These are phyloP conservation scores for Lyophyllum semitale DNA, from an alignment of 768 basidiomycete species.

Conservation along the genomic window DNA sequence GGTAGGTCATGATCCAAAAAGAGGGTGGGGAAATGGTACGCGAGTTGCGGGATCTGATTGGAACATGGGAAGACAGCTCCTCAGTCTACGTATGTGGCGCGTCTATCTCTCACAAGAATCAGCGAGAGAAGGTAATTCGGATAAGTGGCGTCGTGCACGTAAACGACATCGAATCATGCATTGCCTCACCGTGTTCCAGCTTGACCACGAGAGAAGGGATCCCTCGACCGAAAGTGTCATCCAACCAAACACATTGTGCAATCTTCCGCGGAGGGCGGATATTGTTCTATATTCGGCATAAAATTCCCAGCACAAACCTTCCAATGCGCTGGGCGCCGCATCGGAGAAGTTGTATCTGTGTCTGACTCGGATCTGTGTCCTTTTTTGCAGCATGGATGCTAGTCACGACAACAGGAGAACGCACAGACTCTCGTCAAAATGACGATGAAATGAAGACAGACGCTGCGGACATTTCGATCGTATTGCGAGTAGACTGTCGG, in stretches of 20 bases:
- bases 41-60: constrained; percentile 28
- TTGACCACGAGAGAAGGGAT: constrained; percentile 25
- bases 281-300: constrained; percentile 36
- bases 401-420: constrained; percentile 6
- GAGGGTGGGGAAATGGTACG: constrained; percentile 19
- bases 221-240: constrained; percentile 35
- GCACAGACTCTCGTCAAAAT: background rate
- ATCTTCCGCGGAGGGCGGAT: constrained; percentile 51
- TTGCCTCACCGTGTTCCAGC: constrained; percentile 28
- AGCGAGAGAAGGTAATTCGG: constrained; percentile 32
- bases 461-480: background rate
- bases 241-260: constrained; percentile 36
- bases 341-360: constrained; percentile 36
- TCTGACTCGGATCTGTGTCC: constrained; percentile 37
- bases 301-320: constrained; percentile 41
- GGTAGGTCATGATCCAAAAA: constrained; percentile 20
- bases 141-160: constrained; percentile 47
- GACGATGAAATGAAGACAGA: background rate
- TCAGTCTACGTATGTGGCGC: constrained; percentile 31
- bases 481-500: background rate
- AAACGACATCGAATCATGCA: constrained; percentile 33
- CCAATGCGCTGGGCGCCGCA: constrained; percentile 35
- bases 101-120: constrained; percentile 24
- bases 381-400: constrained; percentile 4
- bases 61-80: constrained; percentile 19